These are phyloP conservation scores for Magnusiomyces suaveolens DNA, from an alignment of 1,139 yeast genomes.

Conservation along the genomic window DNA sequence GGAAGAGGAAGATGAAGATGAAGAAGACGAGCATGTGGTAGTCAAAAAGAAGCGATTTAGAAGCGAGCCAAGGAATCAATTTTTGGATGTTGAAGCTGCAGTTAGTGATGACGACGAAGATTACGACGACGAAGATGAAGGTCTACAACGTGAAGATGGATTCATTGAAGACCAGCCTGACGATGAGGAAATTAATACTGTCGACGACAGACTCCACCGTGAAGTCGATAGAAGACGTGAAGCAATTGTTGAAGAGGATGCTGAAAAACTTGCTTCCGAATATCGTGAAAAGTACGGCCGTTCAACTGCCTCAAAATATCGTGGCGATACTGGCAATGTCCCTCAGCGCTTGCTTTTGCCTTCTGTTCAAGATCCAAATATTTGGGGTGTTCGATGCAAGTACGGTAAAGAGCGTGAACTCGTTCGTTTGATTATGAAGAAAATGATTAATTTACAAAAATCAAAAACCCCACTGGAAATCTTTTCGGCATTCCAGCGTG, in stretches of 20 bases:
- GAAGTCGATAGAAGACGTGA: constrained; percentile 87
- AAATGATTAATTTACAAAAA: constrained; percentile 59
- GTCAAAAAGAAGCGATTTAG: constrained; percentile 46
- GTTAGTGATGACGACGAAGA: constrained; percentile 98
- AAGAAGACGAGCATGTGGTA: constrained; percentile 23
- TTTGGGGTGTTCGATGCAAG: constrained; percentile 91
- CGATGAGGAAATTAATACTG: constrained; percentile 41
- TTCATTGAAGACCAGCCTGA: constrained; percentile 46
- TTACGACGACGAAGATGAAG: constrained; percentile 88
- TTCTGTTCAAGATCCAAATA: constrained; percentile 90
- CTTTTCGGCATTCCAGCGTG: constrained; percentile 90
- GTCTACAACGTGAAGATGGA: constrained; percentile 57
- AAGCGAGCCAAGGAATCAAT: constrained; percentile 73
- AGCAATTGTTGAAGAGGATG: constrained; percentile 87
- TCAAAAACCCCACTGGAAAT: constrained; percentile 58
- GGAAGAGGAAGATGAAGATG: constrained; percentile 24
- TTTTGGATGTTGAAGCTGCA: constrained; percentile 97
- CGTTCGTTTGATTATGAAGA: constrained; percentile 74
- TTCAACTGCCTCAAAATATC: constrained; percentile 66
- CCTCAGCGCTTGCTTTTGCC: constrained; percentile 92
- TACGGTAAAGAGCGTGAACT: constrained; percentile 90
- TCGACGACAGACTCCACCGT: constrained; percentile 68
- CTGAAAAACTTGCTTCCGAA: constrained; percentile 86
- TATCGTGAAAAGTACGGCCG: constrained; percentile 89
- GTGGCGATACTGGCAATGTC: constrained; percentile 82